These are phyloP conservation scores for Termitomyces sp. DNA, from an alignment of 768 basidiomycete species.

Conservation along the genomic window DNA sequence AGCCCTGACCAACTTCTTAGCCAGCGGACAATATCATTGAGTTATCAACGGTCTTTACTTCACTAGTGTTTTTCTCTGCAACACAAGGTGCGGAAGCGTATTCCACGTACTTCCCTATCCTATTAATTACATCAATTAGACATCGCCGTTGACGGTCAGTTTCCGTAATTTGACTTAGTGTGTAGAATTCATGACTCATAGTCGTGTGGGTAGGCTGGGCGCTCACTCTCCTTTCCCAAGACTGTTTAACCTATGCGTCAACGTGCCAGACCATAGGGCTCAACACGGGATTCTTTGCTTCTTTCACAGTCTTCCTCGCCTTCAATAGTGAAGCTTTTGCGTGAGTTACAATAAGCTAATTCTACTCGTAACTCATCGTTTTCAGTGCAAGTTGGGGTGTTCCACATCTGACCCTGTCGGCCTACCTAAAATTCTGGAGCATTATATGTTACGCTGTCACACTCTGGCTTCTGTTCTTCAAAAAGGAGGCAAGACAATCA, in stretches of 20 bases:
- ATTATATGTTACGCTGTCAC: constrained; percentile 82
- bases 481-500: constrained; percentile 68
- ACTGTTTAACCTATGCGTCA: constrained; percentile 93
- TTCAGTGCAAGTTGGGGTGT: constrained; percentile 72
- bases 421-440: constrained; percentile 87
- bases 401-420: constrained; percentile 64
- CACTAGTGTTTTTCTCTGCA: constrained; percentile 91
- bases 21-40: constrained; percentile 75
- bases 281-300: constrained; percentile 92
- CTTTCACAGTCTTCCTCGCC: constrained; percentile 96
- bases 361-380: not conserved
- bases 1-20: constrained; percentile 36
- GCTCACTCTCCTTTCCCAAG: constrained; percentile 82
- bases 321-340: constrained; percentile 93
- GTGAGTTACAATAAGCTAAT: constrained; percentile 34
- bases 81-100: constrained; percentile 72
- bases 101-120: not conserved
- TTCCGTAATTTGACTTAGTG: constrained; percentile 10
- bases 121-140: constrained; percentile 44
- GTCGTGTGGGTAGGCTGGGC: constrained; percentile 59
- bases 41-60: constrained; percentile 82
- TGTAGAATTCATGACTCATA: not conserved
- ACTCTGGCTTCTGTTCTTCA: constrained; percentile 80
- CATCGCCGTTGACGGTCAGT: constrained; percentile 92
- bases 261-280: constrained; percentile 98